Evolutionary conservation across 495 filamentous ascomycete species (phyloP), one percentile per base, ranked within the genome.

Genomic region (Penicillium macrosclerotiorum): DNA sequence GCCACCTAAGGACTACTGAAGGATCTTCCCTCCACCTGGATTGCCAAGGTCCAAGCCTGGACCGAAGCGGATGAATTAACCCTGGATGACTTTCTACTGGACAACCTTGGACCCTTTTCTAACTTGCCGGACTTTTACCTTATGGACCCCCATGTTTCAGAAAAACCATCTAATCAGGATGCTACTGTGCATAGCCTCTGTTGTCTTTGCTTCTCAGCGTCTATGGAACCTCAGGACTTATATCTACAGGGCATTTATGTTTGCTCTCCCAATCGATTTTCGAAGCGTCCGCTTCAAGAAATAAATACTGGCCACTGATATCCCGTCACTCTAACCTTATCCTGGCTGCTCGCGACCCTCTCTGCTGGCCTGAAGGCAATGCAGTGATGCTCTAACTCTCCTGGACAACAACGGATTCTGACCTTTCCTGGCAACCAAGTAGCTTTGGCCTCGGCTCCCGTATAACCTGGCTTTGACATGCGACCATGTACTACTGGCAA

Each of bases 21-120:
- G 59, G 57, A 65, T 49, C 9, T 42, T 51, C 43, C 32, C 44
- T 37, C 37, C n/a, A 30, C 38, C 39, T 63, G 48, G 55, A 40
- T 41, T 56, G 49, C 45, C 41, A 34, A 40, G 14, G 37, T 54
- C 43, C 57, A 65, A 64, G 33, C 65, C 65, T 63, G 63, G 55
- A 51, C 55, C 45, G 38, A 37, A 54, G 60, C 41, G 51, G 39
- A 58, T 54, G 60, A 57, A 60, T 59, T 47, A 37, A 54, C 31
- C 33, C 32, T 42, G 35, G 32, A 39, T 47, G n/a, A n/a, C 39
- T 54, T 49, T 23, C 42, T 42, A 3, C 32, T 47, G 48, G 52
- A 55, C 17, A n/a, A n/a, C n/a, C n/a, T n/a, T n/a, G n/a, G n/a
- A n/a, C n/a, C n/a, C n/a, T n/a, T n/a, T n/a, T n/a, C n/a, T n/a